phyloP scores from a whole-genome alignment of 164 flowering plant species.

The Stephania cephalantha region DNA sequence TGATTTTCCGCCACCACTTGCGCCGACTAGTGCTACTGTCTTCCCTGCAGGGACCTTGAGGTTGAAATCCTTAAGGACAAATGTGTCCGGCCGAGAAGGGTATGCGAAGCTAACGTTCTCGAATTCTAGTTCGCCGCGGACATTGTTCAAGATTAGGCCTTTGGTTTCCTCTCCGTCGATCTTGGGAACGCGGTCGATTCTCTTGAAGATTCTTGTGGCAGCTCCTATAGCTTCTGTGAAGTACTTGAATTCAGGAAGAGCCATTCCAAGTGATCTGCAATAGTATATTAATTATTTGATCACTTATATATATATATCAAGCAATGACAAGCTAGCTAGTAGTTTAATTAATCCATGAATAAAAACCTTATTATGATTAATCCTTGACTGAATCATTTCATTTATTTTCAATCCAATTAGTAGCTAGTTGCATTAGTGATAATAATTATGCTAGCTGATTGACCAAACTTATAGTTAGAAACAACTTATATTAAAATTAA shows the following conservation, averaged over 20 bases:
- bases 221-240: constrained; percentile 88
- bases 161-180: constrained; percentile 58
- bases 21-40: constrained; percentile 83
- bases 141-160: constrained; percentile 41
- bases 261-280: constrained; percentile 76
- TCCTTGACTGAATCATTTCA: no score
- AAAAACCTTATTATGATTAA: no score
- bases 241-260: constrained; percentile 72
- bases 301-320: neutral
- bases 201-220: constrained; percentile 51
- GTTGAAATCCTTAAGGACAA: constrained; percentile 60
- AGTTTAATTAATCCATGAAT: no score
- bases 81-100: constrained; percentile 72
- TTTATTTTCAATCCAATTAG: no score
- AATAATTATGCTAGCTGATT: no score
- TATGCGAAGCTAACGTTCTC: constrained; percentile 58
- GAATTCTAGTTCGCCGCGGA: constrained; percentile 54
- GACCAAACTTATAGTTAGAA: no score
- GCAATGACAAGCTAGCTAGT: neutral
- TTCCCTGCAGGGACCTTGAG: constrained; percentile 67
- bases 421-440: no score
- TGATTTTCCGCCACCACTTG: constrained; percentile 91
- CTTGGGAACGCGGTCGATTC: constrained; percentile 58
- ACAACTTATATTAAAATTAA: no score
- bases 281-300: neutral